Evolutionary conservation across 108 stramenopile species (phyloP).

Genomic region (Cyclotella distinguenda): DNA sequence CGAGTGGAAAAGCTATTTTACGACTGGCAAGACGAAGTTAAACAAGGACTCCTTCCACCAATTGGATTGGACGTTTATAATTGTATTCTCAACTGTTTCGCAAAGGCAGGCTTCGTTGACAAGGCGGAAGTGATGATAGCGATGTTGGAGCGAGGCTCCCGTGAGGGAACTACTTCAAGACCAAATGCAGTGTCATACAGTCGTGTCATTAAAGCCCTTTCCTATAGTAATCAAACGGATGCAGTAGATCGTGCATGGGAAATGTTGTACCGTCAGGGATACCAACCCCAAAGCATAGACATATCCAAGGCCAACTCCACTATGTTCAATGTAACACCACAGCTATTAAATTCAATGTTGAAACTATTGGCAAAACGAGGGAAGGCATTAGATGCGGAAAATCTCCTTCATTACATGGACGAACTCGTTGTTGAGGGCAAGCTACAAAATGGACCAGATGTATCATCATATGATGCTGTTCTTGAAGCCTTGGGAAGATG

Average conservation of each 20-base stretch:
- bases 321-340: constrained; percentile 11
- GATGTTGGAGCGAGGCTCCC: constrained; percentile 44
- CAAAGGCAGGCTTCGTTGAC: constrained; percentile 58
- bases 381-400: constrained; percentile 31
- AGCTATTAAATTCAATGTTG: constrained; percentile 38
- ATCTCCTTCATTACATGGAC: constrained; percentile 27
- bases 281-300: constrained; percentile 9
- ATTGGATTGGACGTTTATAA: constrained; percentile 72
- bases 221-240: constrained; percentile 11
- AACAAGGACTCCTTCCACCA: constrained; percentile 2
- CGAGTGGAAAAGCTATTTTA: constrained; percentile 27
- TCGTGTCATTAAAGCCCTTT: constrained; percentile 38
- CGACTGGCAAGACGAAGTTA: constrained; percentile 3
- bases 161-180: background rate
- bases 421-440: constrained; percentile 23
- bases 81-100: constrained; percentile 75
- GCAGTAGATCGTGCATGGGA: constrained; percentile 31
- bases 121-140: constrained; percentile 55
- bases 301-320: background rate
- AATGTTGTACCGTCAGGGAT: constrained; percentile 23
- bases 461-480: constrained; percentile 39
- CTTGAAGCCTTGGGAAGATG: constrained; percentile 38
- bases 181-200: constrained; percentile 25
- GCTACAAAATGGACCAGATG: constrained; percentile 13
- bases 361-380: constrained; percentile 37